Conservation (phyloP, 768 basidiomycete genomes). For the Kwoniella dendrophila region DNA sequence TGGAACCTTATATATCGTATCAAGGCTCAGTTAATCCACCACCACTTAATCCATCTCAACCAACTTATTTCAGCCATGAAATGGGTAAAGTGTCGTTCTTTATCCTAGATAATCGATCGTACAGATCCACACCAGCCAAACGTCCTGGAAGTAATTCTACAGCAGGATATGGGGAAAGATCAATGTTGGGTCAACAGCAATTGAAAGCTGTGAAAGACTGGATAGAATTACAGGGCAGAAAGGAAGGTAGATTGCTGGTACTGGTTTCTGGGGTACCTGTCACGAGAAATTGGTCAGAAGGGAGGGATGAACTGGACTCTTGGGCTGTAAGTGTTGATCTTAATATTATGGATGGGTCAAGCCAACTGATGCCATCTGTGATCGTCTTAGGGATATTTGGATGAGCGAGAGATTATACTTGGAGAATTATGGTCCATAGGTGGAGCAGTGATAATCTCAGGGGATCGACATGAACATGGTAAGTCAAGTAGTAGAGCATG, state of each 20-base stretch:
- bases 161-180: slow-evolving; percentile 1
- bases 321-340: slow-evolving; percentile 6
- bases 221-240: slow-evolving; percentile 3
- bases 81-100: slow-evolving; percentile 11
- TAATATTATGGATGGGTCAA: too few species aligned
- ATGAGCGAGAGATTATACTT: slow-evolving; percentile 8
- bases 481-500: background rate
- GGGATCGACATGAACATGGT: slow-evolving; percentile 16
- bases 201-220: background rate
- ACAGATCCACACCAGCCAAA: background rate
- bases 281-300: slow-evolving; percentile 16
- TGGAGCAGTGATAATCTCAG: slow-evolving; percentile 15
- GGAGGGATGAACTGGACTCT: slow-evolving; percentile 11
- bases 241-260: background rate
- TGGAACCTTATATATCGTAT: slow-evolving; percentile 7
- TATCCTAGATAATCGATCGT: slow-evolving; percentile 10
- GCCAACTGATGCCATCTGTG: background rate
- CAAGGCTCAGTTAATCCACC: slow-evolving; percentile 4
- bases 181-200: slow-evolving; percentile 8
- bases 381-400: slow-evolving; percentile 5
- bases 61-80: slow-evolving; percentile 6
- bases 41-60: background rate
- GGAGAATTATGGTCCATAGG: slow-evolving; percentile 1
- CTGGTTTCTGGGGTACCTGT: slow-evolving; percentile 10
- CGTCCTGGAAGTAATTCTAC: slow-evolving; percentile 6